phyloP scores from a whole-genome alignment of 495 filamentous ascomycete species.

The Aspergillus heteromorphus region DNA sequence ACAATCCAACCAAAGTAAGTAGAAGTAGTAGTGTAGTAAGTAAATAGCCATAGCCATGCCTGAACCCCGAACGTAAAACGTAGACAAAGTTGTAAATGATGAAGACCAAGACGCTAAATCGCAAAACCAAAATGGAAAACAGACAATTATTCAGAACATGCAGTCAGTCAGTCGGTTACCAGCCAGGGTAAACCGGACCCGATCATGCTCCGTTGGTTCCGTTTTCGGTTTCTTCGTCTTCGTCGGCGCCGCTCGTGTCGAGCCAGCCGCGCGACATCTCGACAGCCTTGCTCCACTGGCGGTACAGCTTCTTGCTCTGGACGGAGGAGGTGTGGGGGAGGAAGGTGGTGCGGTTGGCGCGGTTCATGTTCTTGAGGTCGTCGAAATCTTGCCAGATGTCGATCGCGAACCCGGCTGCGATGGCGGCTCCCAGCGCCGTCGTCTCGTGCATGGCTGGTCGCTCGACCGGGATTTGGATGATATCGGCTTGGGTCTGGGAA shows the following conservation, averaged over 20 bases:
- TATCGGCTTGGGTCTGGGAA: slow-evolving; percentile 76
- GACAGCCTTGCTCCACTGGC: slow-evolving; percentile 79
- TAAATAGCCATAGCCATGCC: background rate
- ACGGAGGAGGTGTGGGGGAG: slow-evolving; percentile 55
- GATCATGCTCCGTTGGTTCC: background rate
- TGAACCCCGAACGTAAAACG: background rate
- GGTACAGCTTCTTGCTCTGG: slow-evolving; percentile 64
- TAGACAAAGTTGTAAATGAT: background rate
- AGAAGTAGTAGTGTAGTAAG: too few species aligned
- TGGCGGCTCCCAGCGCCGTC: slow-evolving; percentile 87
- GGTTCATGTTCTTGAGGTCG: slow-evolving; percentile 75
- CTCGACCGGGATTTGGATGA: slow-evolving; percentile 83
- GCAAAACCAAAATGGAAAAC: background rate
- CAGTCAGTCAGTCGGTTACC: too few species aligned
- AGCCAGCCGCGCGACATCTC: slow-evolving; percentile 88
- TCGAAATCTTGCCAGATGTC: slow-evolving; percentile 75
- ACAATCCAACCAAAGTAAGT: background rate
- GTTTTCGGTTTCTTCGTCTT: slow-evolving; percentile 26
- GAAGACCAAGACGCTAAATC: slow-evolving; percentile 2
- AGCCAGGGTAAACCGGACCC: background rate
- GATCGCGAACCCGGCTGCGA: slow-evolving; percentile 85
- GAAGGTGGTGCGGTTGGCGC: slow-evolving; percentile 69
- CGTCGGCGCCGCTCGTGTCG: slow-evolving; percentile 40
- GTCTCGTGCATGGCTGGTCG: slow-evolving; percentile 91
- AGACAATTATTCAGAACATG: background rate